A percentile compares a stretch with the other conserved stretches of the same genome.
Evolutionary conservation across 805 yeast genomes (phyloP).

Genomic region (Zygoascus biomembranicola): DNA sequence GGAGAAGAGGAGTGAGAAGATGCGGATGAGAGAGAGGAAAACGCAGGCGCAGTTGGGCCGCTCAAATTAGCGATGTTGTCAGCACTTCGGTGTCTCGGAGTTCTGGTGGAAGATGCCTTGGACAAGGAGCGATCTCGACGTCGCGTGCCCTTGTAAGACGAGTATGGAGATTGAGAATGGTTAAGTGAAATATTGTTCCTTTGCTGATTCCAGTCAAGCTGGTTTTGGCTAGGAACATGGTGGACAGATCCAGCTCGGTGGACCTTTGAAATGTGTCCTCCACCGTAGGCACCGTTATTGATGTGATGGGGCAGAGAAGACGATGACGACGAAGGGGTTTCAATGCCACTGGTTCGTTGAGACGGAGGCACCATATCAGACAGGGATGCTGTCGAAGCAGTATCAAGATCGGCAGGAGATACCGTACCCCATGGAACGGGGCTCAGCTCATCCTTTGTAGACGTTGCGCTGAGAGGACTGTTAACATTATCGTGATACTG

Average conservation of each 20-base stretch:
- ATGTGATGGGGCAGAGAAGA: background rate
- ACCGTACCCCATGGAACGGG: conserved; percentile 12
- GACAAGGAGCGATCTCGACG: conserved; percentile 9
- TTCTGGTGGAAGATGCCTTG: conserved; percentile 3
- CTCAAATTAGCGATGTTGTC: background rate
- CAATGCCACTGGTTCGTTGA: background rate
- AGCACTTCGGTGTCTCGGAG: background rate
- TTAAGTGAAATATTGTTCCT: background rate
- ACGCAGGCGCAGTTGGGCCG: background rate
- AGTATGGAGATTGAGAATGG: background rate
- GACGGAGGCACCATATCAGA: background rate
- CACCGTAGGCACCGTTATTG: background rate
- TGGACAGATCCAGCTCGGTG: background rate
- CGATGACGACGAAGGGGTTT: background rate
- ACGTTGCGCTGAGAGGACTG: background rate
- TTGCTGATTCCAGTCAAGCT: background rate
- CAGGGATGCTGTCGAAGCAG: background rate
- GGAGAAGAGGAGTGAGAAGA: background rate
- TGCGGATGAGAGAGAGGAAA: background rate
- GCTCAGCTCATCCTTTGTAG: conserved; percentile 5
- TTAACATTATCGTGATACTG: background rate
- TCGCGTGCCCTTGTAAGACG: conserved; percentile 1
- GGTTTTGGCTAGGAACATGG: background rate
- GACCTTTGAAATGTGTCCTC: background rate
- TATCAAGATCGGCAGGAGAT: conserved; percentile 9